These are phyloP conservation scores for Orbilia ellipsospora DNA, from an alignment of 2,329 filamentous ascomycete species.

Conservation along the genomic window DNA sequence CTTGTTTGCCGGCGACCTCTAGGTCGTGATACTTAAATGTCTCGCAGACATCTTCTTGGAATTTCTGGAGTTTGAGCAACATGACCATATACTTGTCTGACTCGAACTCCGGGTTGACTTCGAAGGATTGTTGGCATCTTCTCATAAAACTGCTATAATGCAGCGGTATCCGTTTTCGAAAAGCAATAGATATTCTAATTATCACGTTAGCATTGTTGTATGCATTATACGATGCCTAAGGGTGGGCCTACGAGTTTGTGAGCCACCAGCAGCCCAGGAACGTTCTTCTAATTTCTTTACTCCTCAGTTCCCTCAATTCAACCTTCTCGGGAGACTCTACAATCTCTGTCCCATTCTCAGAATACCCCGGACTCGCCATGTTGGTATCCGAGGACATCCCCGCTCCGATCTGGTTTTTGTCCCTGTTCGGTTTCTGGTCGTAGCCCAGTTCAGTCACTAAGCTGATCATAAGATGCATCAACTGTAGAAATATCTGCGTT, in stretches of 20 bases:
- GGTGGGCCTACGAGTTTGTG: conserved; percentile 57
- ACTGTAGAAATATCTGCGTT: conserved; percentile 60
- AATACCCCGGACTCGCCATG: conserved; percentile 23
- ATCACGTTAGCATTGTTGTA: background rate
- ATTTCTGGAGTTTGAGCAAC: conserved; percentile 57
- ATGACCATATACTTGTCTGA: conserved; percentile 59
- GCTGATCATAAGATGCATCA: conserved; percentile 60
- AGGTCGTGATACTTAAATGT: conserved; percentile 58
- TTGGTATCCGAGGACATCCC: conserved; percentile 5
- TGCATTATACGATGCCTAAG: background rate
- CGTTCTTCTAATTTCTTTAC: conserved; percentile 58
- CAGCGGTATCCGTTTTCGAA: conserved; percentile 59
- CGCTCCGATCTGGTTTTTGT: conserved; percentile 12
- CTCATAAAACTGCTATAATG: conserved; percentile 58
- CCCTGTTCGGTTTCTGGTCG: conserved; percentile 55
- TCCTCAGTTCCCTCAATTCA: conserved; percentile 37
- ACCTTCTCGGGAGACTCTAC: conserved; percentile 21
- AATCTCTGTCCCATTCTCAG: conserved; percentile 20
- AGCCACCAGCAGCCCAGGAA: conserved; percentile 59
- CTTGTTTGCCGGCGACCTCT: conserved; percentile 53
- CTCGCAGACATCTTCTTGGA: conserved; percentile 59
- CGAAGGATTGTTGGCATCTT: conserved; percentile 57
- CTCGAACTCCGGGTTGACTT: conserved; percentile 51
- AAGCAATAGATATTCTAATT: conserved; percentile 57
- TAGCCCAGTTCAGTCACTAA: conserved; percentile 60